Evolutionary conservation across 1,284 basidiomycete genomes (phyloP), one percentile per base, ranked within the genome.

Genomic region (Agroathelia rolfsii): DNA sequence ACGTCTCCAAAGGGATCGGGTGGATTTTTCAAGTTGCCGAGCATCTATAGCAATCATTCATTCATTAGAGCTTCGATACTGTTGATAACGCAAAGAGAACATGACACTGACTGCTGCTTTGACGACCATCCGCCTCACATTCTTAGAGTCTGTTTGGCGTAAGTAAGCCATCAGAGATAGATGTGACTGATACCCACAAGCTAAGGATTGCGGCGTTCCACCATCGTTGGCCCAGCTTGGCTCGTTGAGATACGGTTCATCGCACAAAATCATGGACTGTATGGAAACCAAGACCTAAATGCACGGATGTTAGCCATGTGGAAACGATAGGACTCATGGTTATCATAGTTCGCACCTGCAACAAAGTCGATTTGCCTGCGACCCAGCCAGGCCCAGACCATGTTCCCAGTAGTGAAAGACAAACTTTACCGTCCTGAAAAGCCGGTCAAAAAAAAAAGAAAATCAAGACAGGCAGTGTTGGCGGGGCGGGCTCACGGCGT

Each of bases 361-460:
- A 62, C 24, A 92, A 56, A 4, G 88, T 92, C 10, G 84, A 89
- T 51, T 78, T 79, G 24, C 88, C 87, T 9, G 84, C 48, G 23
- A 88, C 68, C 88, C 88, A 94, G 13, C 88, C 88, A 18, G 90
- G 90, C 2, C 90, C 89, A 15, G 62, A 55, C 88, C 89, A 93
- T 12, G 89, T 93, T 17, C 90, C 89, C n/a, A 93, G 66, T 16
- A 93, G 61, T 21, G 83, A 88, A 24, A 94, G 57, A 53, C 89
- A 94, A 10, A 95, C 90, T 63, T 95, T 94, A 18, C 82, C 85
- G 47, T 89, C 81, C 79, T 86, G 43, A 23, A 24, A 36, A 20
- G 28, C 18, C 18, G 30, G 18, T 42, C 13, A 32, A 23, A 20
- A 24, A 26, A 36, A 23, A 30, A n/a, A 17, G 33, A 34, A 28